Conservation (phyloP, 2,329 filamentous ascomycete species). For the Calonectria hongkongensis region DNA sequence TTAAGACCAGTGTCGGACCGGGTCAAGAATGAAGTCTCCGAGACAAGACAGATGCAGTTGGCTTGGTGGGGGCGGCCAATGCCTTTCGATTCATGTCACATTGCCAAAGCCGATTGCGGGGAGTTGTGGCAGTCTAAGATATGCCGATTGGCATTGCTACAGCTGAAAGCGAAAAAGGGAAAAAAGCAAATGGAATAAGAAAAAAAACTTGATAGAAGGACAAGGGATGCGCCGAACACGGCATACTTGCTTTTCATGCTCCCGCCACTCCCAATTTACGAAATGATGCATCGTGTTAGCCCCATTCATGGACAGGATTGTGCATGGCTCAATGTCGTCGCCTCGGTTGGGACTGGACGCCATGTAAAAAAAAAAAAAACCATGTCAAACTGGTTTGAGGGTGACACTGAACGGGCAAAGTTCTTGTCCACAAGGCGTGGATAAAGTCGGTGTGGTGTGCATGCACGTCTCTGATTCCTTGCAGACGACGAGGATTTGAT, state of each 20-base stretch:
- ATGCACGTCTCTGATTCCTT: conserved; percentile 20
- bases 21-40: conserved; percentile 13
- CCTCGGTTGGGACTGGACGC: conserved; percentile 11
- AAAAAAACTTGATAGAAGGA: neutral
- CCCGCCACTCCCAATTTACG: conserved; percentile 9
- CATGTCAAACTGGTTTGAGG: conserved; percentile 18
- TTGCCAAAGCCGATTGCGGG: conserved; percentile 2
- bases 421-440: neutral
- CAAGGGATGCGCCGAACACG: neutral
- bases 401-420: neutral
- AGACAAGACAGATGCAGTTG: conserved; percentile 1
- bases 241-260: conserved; percentile 2
- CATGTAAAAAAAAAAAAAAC: neutral
- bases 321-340: conserved; percentile 1
- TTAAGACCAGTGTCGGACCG: neutral
- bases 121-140: neutral
- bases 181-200: neutral
- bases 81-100: conserved; percentile 18
- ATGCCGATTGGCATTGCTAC: neutral
- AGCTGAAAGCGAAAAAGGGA: neutral
- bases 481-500: neutral
- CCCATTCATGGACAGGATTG: neutral
- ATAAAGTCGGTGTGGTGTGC: conserved; percentile 14
- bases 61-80: neutral
- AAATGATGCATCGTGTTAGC: conserved; percentile 17